Evolutionary conservation across 129 eudicot genomes (phyloP).

Genomic region (Helianthus annuus): HanXRQr2.0-SUNRISE NC_035433.2:53550665-53551164

Average conservation of each 20-base stretch:
- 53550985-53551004: not conserved
- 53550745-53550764: constrained; percentile 98
- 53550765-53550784: constrained; percentile 29
- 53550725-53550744: constrained; percentile 91
- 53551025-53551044: not conserved
- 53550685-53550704: constrained; percentile 85
- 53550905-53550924: not conserved
- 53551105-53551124: not conserved
- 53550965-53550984: not conserved
- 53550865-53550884: not conserved
- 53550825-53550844: not conserved
- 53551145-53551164: not conserved
- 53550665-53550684: constrained; percentile 90
- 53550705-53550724: constrained; percentile 97
- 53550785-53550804: not conserved
- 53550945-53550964: too few relatives aligned
- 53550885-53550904: constrained; percentile 1
- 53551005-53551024: not conserved
- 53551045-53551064: not conserved
- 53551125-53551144: not conserved
- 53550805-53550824: not conserved
- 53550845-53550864: not conserved
- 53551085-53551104: not conserved
- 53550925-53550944: not conserved
- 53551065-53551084: not conserved